A percentile compares a stretch with the other conserved stretches of the same genome.
Conservation (phyloP, 2,329 filamentous ascomycete species). For the Penicillium sp. region DNA sequence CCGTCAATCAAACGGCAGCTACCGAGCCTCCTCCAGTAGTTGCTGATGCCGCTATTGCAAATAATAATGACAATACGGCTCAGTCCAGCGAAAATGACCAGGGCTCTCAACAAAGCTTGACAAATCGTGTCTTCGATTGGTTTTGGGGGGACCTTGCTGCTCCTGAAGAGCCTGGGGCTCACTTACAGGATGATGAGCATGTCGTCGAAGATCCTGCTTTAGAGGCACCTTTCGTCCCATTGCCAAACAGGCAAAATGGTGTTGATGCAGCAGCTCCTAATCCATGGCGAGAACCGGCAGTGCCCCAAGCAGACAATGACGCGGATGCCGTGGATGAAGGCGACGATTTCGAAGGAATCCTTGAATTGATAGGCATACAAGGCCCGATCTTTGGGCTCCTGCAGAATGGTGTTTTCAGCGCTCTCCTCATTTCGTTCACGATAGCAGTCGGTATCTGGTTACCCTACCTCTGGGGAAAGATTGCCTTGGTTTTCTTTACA, state of each 20-base stretch:
- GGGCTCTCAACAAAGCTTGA: conserved; percentile 19
- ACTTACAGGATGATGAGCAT: conserved; percentile 55
- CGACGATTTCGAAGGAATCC: conserved; percentile 91
- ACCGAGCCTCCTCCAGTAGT: background rate
- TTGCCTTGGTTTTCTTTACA: conserved; percentile 73
- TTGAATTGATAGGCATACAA: conserved; percentile 95
- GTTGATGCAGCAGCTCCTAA: conserved; percentile 30
- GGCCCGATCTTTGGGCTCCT: conserved; percentile 84
- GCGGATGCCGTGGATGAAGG: conserved; percentile 61
- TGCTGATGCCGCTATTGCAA: background rate
- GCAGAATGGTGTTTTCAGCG: conserved; percentile 93
- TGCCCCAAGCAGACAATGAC: conserved; percentile 53
- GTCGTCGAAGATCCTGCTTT: conserved; percentile 56
- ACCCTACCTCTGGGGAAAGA: conserved; percentile 86
- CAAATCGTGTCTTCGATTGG: conserved; percentile 36
- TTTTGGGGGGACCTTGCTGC: conserved; percentile 43
- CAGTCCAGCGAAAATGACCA: conserved; percentile 7
- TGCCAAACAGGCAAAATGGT: conserved; percentile 43
- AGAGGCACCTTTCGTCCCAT: conserved; percentile 59
- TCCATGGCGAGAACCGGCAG: conserved; percentile 50
- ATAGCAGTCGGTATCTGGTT: conserved; percentile 82
- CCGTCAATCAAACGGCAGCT: background rate
- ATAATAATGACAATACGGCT: background rate
- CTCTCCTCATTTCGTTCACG: conserved; percentile 81
- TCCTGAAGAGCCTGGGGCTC: conserved; percentile 34